phyloP scores from a whole-genome alignment of 345 rosid genomes.

The Aquilaria yunnanensis region DNA sequence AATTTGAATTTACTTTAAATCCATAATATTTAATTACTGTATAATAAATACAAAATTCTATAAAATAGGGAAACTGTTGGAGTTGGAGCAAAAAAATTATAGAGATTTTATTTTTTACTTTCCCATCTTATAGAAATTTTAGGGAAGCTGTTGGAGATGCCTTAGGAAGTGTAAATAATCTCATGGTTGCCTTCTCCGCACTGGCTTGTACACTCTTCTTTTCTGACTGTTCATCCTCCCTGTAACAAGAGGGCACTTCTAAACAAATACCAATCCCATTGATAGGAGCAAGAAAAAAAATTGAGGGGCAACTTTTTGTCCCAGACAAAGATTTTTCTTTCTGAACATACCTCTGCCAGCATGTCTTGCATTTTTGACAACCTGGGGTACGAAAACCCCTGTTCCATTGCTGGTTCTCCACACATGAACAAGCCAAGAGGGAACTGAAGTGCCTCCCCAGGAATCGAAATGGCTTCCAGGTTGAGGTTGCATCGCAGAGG shows the following conservation, averaged over 20 bases:
- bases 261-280: background rate
- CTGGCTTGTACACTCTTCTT: conserved; percentile 13
- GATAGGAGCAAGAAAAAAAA: background rate
- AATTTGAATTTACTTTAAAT: no score
- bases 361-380: conserved; percentile 11
- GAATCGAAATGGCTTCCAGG: conserved; percentile 17
- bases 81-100: no score
- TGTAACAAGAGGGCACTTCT: conserved; percentile 3
- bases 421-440: conserved; percentile 21
- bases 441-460: conserved; percentile 18
- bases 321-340: background rate
- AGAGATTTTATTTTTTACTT: no score
- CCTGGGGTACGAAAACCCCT: conserved; percentile 51
- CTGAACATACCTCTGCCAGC: conserved; percentile 15
- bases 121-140: no score
- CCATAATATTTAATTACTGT: no score
- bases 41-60: no score
- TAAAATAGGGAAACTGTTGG: no score
- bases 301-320: no score
- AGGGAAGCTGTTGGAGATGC: no score
- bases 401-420: conserved; percentile 38
- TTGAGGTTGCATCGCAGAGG: conserved; percentile 14
- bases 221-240: conserved; percentile 22
- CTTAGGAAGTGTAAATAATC: background rate
- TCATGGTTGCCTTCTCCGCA: background rate